Conservation (phyloP, 306 rosid genomes). For the Mimosa pudica region DNA sequence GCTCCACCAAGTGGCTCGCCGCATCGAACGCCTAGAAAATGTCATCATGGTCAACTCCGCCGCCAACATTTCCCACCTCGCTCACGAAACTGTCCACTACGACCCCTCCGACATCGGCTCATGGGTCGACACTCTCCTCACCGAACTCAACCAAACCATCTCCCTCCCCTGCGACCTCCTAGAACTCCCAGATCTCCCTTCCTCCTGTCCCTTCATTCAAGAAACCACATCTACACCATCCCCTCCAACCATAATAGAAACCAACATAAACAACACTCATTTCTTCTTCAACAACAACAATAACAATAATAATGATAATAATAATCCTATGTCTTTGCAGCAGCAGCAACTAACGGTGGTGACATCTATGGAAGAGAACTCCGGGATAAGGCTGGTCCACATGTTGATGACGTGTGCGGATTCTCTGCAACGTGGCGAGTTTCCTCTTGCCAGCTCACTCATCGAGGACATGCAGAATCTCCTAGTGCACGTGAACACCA, state of each 20-base stretch:
- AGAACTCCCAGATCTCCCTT: conserved; percentile 41
- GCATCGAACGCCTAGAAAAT: conserved; percentile 64
- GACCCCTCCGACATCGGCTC: conserved; percentile 74
- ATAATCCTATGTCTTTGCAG: too few species aligned
- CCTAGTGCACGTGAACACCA: conserved; percentile 56
- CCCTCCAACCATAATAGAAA: too few species aligned
- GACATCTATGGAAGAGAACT: conserved; percentile 75
- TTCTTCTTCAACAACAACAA: conserved; percentile 19
- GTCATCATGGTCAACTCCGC: conserved; percentile 64
- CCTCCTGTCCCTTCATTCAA: conserved; percentile 11
- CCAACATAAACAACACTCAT: too few species aligned
- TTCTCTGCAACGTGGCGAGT: conserved; percentile 70
- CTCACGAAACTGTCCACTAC: conserved; percentile 63
- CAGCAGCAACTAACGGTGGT: conserved; percentile 40
- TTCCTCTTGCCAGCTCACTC: conserved; percentile 67
- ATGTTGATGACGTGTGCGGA: conserved; percentile 84
- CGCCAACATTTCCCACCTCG: conserved; percentile 58
- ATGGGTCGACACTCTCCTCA: conserved; percentile 83
- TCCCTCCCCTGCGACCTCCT: conserved; percentile 56
- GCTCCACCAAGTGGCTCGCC: conserved; percentile 69
- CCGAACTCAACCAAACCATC: conserved; percentile 53
- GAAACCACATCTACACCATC: conserved; percentile 1
- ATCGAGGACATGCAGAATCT: conserved; percentile 76
- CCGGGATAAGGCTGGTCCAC: conserved; percentile 81
- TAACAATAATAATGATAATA: not conserved